phyloP scores from a whole-genome alignment of 768 basidiomycete genomes.

The Agrocybe pediades region DNA sequence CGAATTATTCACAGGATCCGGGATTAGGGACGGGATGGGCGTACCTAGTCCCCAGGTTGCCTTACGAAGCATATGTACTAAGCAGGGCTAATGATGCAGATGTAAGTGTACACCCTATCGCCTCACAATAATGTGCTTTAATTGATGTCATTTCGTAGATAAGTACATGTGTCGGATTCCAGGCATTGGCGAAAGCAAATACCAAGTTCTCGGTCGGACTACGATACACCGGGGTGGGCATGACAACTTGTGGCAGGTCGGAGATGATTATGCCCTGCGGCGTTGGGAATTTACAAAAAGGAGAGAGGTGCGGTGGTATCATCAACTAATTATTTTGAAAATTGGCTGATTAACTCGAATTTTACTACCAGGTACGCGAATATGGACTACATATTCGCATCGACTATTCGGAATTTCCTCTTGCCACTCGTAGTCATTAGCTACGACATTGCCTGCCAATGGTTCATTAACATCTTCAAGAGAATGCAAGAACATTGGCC shows the following conservation, averaged over 20 bases:
- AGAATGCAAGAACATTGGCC: neutral
- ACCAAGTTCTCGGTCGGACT: slow-evolving; percentile 10
- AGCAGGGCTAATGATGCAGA: slow-evolving; percentile 5
- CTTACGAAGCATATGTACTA: slow-evolving; percentile 6
- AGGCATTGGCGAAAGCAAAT: slow-evolving; percentile 10
- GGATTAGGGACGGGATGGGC: slow-evolving; percentile 13
- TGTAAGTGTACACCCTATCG: too few relatives aligned
- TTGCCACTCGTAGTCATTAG: slow-evolving; percentile 7
- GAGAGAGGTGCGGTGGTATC: slow-evolving; percentile 25
- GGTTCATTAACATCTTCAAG: neutral
- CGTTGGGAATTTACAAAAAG: slow-evolving; percentile 30
- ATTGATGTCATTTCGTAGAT: slow-evolving; percentile 5
- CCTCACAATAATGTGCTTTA: too few relatives aligned
- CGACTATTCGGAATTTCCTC: neutral
- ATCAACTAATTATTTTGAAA: neutral
- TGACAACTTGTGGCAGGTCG: slow-evolving; percentile 2
- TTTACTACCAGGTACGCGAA: slow-evolving; percentile 9
- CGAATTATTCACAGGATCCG: slow-evolving; percentile 11
- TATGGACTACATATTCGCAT: slow-evolving; percentile 17
- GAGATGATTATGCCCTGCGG: slow-evolving; percentile 13
- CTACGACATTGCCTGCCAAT: too few relatives aligned
- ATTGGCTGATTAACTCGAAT: neutral
- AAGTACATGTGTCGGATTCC: slow-evolving; percentile 16
- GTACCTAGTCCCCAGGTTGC: slow-evolving; percentile 8
- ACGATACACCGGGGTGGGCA: slow-evolving; percentile 13